Percentiles rank a stretch among this genome's conserved stretches.
phyloP scores from a whole-genome alignment of 768 basidiomycete genomes.

The Trametes coccinea region DNA sequence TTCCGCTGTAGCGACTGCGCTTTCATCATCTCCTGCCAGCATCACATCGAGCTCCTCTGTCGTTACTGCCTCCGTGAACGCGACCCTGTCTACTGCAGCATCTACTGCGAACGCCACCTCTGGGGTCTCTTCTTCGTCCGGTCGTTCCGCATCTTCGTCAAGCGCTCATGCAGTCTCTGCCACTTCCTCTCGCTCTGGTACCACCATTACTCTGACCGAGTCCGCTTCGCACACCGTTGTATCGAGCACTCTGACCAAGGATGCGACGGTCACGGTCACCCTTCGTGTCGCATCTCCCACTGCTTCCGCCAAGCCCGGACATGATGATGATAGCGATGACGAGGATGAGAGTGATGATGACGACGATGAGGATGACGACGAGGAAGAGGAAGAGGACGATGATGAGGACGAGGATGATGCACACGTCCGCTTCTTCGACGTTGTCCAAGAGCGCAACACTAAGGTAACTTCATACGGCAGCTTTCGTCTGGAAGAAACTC shows the following conservation, averaged over 20 bases:
- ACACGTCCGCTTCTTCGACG: neutral
- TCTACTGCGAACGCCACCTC: neutral
- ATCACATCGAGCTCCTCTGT: constrained; percentile 1
- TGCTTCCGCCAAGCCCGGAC: constrained; percentile 1
- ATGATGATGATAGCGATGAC: constrained; percentile 8
- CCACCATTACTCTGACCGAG: neutral
- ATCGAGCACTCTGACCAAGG: neutral
- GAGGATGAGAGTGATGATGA: constrained; percentile 13
- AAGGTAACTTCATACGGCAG: neutral
- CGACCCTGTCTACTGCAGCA: neutral
- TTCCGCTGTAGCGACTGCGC: constrained; percentile 4
- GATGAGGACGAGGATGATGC: neutral
- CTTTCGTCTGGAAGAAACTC: neutral
- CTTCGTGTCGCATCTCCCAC: constrained; percentile 8
- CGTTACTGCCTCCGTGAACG: neutral
- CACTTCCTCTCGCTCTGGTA: neutral
- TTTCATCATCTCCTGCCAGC: constrained; percentile 5
- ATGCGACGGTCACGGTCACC: constrained; percentile 21
- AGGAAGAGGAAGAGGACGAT: constrained; percentile 22
- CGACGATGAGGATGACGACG: constrained; percentile 20
- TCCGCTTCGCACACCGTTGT: neutral
- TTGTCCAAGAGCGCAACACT: neutral
- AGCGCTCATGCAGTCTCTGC: neutral
- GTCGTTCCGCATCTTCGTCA: neutral
- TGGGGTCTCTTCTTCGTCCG: neutral